Evolutionary conservation across 2,329 filamentous ascomycete species (phyloP).

Genomic region (Lojkania enalia): DNA sequence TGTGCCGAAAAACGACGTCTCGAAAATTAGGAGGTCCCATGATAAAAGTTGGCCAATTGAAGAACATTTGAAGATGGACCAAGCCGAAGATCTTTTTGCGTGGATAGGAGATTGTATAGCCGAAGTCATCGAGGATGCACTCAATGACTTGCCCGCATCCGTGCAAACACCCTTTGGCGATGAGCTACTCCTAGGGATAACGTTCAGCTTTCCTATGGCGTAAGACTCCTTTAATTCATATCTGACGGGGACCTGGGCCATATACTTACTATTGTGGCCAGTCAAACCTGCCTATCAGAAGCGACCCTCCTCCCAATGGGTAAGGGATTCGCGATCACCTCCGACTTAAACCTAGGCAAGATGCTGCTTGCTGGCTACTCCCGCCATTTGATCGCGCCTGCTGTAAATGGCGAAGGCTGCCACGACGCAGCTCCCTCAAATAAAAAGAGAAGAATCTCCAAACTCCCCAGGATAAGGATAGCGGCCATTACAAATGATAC

Average conservation of each 20-base stretch:
- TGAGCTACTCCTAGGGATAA: conserved; percentile 66
- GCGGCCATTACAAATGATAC: conserved; percentile 81
- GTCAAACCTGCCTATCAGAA: conserved; percentile 63
- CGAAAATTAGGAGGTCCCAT: conserved; percentile 60
- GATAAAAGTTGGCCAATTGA: conserved; percentile 76
- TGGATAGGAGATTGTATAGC: conserved; percentile 82
- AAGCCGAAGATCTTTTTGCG: conserved; percentile 73
- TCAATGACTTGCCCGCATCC: conserved; percentile 37
- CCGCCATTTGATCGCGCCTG: conserved; percentile 52
- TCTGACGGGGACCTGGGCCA: neutral
- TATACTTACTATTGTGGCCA: conserved; percentile 21
- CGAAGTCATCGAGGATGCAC: conserved; percentile 66
- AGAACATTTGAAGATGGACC: conserved; percentile 72
- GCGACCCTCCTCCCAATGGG: conserved; percentile 70
- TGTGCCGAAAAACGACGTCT: conserved; percentile 18
- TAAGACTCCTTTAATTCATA: conserved; percentile 23
- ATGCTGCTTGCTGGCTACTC: conserved; percentile 64
- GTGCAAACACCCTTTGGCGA: conserved; percentile 39
- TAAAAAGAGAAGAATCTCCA: conserved; percentile 32
- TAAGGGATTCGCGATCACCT: conserved; percentile 68
- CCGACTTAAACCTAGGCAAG: conserved; percentile 63
- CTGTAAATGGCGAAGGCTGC: conserved; percentile 26
- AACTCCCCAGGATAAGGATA: conserved; percentile 68
- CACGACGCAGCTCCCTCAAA: conserved; percentile 18
- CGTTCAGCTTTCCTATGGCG: conserved; percentile 71